phyloP scores from a whole-genome alignment of 768 basidiomycete genomes.

The Pleurotus cornucopiae region DNA sequence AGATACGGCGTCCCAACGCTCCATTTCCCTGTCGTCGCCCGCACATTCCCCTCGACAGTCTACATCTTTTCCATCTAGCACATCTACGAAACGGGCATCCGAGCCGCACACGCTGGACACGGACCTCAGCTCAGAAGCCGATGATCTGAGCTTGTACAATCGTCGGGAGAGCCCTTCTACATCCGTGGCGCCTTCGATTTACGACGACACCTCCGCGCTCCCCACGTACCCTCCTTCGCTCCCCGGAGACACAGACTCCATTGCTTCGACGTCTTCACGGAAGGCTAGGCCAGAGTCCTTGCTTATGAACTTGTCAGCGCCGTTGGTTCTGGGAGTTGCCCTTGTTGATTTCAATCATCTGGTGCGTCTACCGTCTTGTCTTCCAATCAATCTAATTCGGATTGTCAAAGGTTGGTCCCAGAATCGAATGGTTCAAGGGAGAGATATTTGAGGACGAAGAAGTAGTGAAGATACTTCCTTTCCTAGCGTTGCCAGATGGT shows the following conservation, averaged over 20 bases:
- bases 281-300: slow-evolving; percentile 81
- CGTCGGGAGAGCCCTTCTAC: slow-evolving; percentile 47
- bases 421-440: slow-evolving; percentile 79
- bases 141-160: slow-evolving; percentile 49
- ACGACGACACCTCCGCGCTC: slow-evolving; percentile 33
- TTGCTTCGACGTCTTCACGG: slow-evolving; percentile 52
- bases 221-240: slow-evolving; percentile 61
- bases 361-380: slow-evolving; percentile 37
- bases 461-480: slow-evolving; percentile 81
- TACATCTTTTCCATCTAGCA: slow-evolving; percentile 13
- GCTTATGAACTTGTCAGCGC: slow-evolving; percentile 56
- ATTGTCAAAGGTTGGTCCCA: slow-evolving; percentile 76
- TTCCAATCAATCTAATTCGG: slow-evolving; percentile 11
- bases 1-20: slow-evolving; percentile 77
- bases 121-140: slow-evolving; percentile 49
- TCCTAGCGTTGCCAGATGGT: slow-evolving; percentile 95
- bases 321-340: slow-evolving; percentile 80
- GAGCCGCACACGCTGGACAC: slow-evolving; percentile 47
- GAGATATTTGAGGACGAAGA: slow-evolving; percentile 84
- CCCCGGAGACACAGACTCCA: slow-evolving; percentile 47
- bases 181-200: slow-evolving; percentile 45
- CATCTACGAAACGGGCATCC: slow-evolving; percentile 36
- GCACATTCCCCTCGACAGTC: slow-evolving; percentile 47
- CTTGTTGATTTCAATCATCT: slow-evolving; percentile 95
- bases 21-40: slow-evolving; percentile 71